These are phyloP conservation scores for Hypoxylon sp. DNA, from an alignment of 2,329 filamentous ascomycete species.

Conservation along the genomic window DNA sequence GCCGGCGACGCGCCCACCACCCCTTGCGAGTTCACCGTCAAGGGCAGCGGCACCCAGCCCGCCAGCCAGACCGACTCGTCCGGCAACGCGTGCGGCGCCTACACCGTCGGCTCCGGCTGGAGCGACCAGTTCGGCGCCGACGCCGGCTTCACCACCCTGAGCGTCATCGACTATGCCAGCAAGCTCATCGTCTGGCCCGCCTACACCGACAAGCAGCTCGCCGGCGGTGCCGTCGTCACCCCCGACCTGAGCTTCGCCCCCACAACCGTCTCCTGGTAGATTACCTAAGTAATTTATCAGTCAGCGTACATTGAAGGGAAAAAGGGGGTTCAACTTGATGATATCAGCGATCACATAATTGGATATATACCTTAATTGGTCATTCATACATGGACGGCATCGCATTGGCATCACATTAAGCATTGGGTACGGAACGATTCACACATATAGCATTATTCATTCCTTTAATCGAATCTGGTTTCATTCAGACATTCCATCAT, in stretches of 20 bases:
- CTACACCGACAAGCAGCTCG: slow-evolving; percentile 65
- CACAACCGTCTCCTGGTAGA: slow-evolving; percentile 35
- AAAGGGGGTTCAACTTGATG: too few species aligned
- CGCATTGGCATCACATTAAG: neutral
- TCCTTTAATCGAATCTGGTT: neutral
- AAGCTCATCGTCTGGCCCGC: slow-evolving; percentile 63
- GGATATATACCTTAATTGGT: neutral
- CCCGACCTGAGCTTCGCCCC: slow-evolving; percentile 56
- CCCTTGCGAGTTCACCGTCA: slow-evolving; percentile 55
- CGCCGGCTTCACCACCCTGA: slow-evolving; percentile 66
- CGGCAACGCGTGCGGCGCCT: slow-evolving; percentile 60
- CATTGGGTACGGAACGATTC: neutral
- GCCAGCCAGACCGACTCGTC: slow-evolving; percentile 55
- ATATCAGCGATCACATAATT: too few species aligned
- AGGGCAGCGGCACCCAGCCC: slow-evolving; percentile 37
- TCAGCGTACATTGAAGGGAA: neutral
- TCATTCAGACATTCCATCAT: neutral
- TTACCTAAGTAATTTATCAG: neutral
- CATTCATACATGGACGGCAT: neutral
- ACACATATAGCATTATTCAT: neutral
- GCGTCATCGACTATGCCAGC: slow-evolving; percentile 59
- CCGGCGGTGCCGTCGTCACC: slow-evolving; percentile 57
- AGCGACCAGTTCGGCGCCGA: slow-evolving; percentile 65
- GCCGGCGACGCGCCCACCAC: slow-evolving; percentile 47
- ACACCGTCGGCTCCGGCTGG: slow-evolving; percentile 66